Conservation (phyloP, 768 basidiomycete genomes). For the Kwoniella sp. region DNA sequence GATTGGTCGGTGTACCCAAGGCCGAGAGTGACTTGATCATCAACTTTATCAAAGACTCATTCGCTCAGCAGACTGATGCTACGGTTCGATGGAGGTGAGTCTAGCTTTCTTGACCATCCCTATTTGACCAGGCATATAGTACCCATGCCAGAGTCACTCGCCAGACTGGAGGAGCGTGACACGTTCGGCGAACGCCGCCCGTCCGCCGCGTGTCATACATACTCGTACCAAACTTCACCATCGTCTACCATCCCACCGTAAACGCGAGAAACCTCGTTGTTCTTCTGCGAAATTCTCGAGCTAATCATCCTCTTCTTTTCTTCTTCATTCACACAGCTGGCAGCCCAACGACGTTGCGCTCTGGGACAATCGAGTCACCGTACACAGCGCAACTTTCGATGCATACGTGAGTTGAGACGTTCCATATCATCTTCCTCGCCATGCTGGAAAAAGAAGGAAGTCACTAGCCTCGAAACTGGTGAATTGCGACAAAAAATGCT, state of each 20-base stretch:
- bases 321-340: slow-evolving; percentile 60
- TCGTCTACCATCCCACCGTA: not conserved
- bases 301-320: not conserved
- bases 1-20: slow-evolving; percentile 76
- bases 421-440: too few relatives aligned
- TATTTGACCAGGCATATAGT: too few relatives aligned
- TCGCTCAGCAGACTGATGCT: slow-evolving; percentile 58
- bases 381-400: slow-evolving; percentile 78
- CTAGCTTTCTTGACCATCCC: too few relatives aligned
- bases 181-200: too few relatives aligned
- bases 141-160: too few relatives aligned
- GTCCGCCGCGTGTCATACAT: too few relatives aligned
- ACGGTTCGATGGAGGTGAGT: slow-evolving; percentile 42
- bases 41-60: slow-evolving; percentile 69
- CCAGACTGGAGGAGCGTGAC: too few relatives aligned
- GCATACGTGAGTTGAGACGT: slow-evolving; percentile 63
- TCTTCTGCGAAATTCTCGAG: not conserved
- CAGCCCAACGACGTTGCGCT: slow-evolving; percentile 74
- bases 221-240: too few relatives aligned
- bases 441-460: not conserved
- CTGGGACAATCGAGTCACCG: slow-evolving; percentile 81
- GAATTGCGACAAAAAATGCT: too few relatives aligned
- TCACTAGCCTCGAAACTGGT: too few relatives aligned
- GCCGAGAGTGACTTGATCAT: slow-evolving; percentile 76
- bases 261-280: not conserved